phyloP scores from a whole-genome alignment of 106 monocot species.

The Xerophyta viscosa region DNA sequence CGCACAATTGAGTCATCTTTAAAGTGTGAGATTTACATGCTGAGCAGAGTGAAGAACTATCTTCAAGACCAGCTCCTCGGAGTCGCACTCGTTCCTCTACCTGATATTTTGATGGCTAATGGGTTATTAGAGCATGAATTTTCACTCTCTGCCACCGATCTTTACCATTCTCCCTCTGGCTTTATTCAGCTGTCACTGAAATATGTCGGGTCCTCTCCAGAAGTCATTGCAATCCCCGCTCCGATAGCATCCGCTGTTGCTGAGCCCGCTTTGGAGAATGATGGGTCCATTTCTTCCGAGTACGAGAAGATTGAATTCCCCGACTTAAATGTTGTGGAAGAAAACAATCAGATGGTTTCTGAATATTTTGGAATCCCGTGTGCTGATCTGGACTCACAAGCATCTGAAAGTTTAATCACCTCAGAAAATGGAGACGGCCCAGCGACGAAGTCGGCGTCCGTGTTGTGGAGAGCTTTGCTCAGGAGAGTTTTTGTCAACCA shows the following conservation, averaged over 20 bases:
- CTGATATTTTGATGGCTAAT: slow-evolving; percentile 22
- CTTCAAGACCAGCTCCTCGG: slow-evolving; percentile 79
- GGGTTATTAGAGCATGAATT: slow-evolving; percentile 39
- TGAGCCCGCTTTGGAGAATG: neutral
- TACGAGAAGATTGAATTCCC: slow-evolving; percentile 64
- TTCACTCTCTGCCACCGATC: slow-evolving; percentile 58
- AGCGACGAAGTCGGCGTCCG: slow-evolving; percentile 34
- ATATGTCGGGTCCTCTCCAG: slow-evolving; percentile 34
- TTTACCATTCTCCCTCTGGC: slow-evolving; percentile 70
- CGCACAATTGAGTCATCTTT: slow-evolving; percentile 28
- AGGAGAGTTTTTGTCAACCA: neutral
- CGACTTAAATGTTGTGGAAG: slow-evolving; percentile 52
- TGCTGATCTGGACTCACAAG: slow-evolving; percentile 26
- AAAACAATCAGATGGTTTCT: slow-evolving; percentile 61
- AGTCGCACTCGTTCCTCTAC: slow-evolving; percentile 55
- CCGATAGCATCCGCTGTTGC: neutral
- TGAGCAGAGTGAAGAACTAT: slow-evolving; percentile 80
- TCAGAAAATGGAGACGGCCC: slow-evolving; percentile 15
- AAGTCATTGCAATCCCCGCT: slow-evolving; percentile 19
- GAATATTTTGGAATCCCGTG: slow-evolving; percentile 51
- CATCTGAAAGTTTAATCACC: slow-evolving; percentile 17
- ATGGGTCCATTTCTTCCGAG: slow-evolving; percentile 12
- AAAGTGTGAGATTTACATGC: slow-evolving; percentile 84
- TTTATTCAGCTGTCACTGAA: slow-evolving; percentile 52
- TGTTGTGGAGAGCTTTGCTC: slow-evolving; percentile 37